Base-by-base conservation (phyloP, 805 yeast species). In the Teunomyces pallodes region DNA sequence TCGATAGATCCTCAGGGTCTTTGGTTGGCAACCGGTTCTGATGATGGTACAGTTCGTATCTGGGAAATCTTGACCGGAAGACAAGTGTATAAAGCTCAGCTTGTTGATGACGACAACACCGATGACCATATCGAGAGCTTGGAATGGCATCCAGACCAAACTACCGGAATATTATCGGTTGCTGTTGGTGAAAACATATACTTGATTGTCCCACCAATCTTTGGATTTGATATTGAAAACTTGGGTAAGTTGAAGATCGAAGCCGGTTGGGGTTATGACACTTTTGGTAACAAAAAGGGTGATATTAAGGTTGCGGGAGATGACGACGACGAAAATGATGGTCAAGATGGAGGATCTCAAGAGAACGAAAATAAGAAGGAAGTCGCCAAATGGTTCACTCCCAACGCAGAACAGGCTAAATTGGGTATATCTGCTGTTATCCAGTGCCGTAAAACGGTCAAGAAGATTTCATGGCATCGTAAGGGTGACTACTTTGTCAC, bases 51-150 rank as follows among this genome's bases (percentile, higher is more conserved):
- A 13, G 91, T 94, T 5, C 80, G 97, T 57, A 79, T 94, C n/a
- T 94, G 99, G 98, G 99, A 94, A 72, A 84, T 90, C 14, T 72
- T 90, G 50, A 89, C 97, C 4, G 99, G 99, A 42, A 84, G 99
- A 69, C 95, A 92, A 74, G 88, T 92, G 45, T 88, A 81, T 77
- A 80, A 81, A 51, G 73, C 80, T n/a, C 69, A 71, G 48, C 59
- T 82, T 16, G 62, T 80, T 16, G 73, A 74, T 30, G 78, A 77
- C 41, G 83, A 81, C 46, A 72, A 75, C 49, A 62, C 70, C 12
- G 94, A 87, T 52, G 96, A 90, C 64, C 85, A 85, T 56, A 81
- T 90, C 51, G 96, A 89, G 59, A 70, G 82, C 39, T 69, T 92
- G 31, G 88, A 86, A 59, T 92, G 99, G 99, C 89, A 90, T 65